Base-by-base conservation (phyloP, 805 yeast genomes). In the Kockiozyma suomiensis region DNA sequence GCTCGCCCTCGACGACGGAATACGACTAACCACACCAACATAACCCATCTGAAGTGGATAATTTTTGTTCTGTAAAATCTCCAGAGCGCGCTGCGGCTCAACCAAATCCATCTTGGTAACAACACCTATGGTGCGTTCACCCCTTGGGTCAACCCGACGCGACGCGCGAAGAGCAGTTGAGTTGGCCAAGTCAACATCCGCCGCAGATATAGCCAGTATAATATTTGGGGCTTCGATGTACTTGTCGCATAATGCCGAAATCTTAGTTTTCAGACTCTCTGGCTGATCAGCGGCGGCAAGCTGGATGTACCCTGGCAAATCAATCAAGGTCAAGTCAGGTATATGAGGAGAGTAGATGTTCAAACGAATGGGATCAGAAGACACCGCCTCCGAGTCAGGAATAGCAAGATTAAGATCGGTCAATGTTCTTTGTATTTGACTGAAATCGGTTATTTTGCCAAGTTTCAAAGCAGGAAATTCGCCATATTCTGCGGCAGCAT, bases 221-320 rank as follows among this genome's bases (percentile, higher is more conserved):
- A 94, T 90, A 70, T 94, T 94, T 23, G 99, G 99, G 15, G 87
- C 86, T 69, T 88, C 90, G 62, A 94, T 79, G 70, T 94, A 94
- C 71, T 84, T 84, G 66, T 88, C 88, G 75, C 98, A 94, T 32
- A 94, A 78, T 54, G 80, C 83, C 60, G 89, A 79, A 67, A 94
- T 94, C 70, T 85, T 88, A 32, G 81, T 80, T 70, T 93, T 93
- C 61, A 94, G 80, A 59, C 86, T 89, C 3, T 80, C 75, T 0
- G 99, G 99, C 75, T 94, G 99, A 73, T 93, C 98, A 1, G 96
- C 92, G 1, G 98, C 96, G 71, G 94, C 97, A 4, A 94, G 85
- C 73, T 94, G 99, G 65, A 94, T 96, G 72, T 94, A 94, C 7
- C 99, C 99, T 0, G 99, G 99, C 61, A 94, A 78, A 77, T 94